Percentiles rank a stretch among this genome's conserved stretches.
These are phyloP conservation scores for Kodamaea neixiangensis DNA, from an alignment of 805 yeast species.

Conservation along the genomic window DNA sequence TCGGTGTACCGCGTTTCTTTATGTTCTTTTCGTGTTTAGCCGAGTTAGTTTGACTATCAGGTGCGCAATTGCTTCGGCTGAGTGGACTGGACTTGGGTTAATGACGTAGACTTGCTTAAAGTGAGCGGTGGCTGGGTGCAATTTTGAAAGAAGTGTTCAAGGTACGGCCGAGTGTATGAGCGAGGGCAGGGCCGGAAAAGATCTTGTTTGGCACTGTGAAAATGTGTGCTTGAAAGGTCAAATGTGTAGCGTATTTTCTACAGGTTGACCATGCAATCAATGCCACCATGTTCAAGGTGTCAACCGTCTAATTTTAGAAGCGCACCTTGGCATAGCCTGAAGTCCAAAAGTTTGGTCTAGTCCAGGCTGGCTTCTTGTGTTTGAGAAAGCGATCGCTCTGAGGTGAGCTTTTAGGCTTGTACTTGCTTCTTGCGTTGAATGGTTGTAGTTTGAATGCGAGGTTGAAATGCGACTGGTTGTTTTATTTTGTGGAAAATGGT, in stretches of 20 bases:
- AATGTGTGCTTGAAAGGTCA: background rate
- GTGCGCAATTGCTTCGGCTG: background rate
- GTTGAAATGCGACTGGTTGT: too few relatives aligned
- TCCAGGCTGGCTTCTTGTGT: too few relatives aligned
- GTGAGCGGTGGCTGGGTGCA: too few relatives aligned
- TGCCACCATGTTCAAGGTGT: background rate
- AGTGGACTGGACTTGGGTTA: too few relatives aligned
- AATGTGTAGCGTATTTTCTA: background rate
- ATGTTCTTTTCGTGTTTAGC: background rate
- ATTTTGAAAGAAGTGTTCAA: too few relatives aligned
- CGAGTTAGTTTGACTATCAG: background rate
- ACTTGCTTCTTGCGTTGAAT: too few relatives aligned
- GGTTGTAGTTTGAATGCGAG: too few relatives aligned
- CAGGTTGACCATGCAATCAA: background rate
- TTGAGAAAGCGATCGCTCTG: too few relatives aligned
- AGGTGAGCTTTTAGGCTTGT: too few relatives aligned
- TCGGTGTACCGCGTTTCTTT: background rate
- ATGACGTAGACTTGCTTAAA: too few relatives aligned
- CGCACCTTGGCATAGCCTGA: background rate
- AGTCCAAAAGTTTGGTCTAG: too few relatives aligned
- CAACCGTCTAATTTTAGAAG: background rate
- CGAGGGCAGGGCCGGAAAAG: background rate
- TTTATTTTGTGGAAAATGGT: too few relatives aligned
- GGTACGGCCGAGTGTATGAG: background rate
- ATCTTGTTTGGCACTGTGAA: background rate